phyloP scores from a whole-genome alignment of 495 filamentous ascomycete species.

The Letharia lupina region DNA sequence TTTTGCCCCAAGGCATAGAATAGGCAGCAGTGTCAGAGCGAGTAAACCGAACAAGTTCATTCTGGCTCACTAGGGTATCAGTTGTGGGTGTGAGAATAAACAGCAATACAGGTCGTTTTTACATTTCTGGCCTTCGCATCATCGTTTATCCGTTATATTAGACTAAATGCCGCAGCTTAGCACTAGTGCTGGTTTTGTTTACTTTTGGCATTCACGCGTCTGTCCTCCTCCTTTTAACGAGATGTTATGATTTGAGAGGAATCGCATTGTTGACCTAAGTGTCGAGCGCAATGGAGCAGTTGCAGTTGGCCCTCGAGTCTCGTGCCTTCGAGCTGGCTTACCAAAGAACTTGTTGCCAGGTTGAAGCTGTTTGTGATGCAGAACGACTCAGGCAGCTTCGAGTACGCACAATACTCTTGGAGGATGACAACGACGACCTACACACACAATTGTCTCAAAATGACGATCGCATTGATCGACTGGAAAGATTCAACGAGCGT shows the following conservation, averaged over 20 bases:
- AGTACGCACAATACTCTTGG: conserved; percentile 56
- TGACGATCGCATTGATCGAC: conserved; percentile 41
- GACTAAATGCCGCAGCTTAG: neutral
- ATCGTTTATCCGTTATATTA: conserved; percentile 1
- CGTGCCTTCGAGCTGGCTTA: conserved; percentile 57
- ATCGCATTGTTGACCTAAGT: neutral
- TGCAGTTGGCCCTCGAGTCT: conserved; percentile 42
- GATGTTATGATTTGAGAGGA: neutral
- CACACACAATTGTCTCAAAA: conserved; percentile 51
- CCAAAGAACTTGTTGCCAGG: conserved; percentile 46
- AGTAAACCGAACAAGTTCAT: conserved; percentile 49
- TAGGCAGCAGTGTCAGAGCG: conserved; percentile 38
- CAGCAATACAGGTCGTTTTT: neutral
- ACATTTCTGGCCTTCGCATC: conserved; percentile 12
- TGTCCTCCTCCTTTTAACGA: neutral
- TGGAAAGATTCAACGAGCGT: conserved; percentile 46
- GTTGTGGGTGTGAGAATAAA: conserved; percentile 33
- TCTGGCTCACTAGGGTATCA: conserved; percentile 27
- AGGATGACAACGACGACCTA: conserved; percentile 61
- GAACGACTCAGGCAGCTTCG: conserved; percentile 59
- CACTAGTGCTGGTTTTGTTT: neutral
- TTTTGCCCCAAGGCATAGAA: conserved; percentile 42
- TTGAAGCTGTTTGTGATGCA: conserved; percentile 53
- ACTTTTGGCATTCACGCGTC: neutral
- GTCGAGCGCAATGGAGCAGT: conserved; percentile 3